Base-by-base conservation (phyloP, 495 filamentous ascomycete species). In the Massariosphaeria phaeospora region DNA sequence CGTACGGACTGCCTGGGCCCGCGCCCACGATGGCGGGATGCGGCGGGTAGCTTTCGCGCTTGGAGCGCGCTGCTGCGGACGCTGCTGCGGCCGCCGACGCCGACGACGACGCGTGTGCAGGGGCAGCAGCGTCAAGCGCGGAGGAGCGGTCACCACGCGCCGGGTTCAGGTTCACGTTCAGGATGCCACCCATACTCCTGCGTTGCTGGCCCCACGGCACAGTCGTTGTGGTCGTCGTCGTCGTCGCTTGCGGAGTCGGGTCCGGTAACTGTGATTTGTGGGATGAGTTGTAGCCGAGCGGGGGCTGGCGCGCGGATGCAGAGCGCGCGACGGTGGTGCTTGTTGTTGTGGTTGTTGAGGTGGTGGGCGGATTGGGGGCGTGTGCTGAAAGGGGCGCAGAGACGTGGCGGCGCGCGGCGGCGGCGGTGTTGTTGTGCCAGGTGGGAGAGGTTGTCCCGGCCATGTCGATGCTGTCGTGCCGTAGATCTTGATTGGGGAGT, bases 131-230 rank as follows among this genome's bases (percentile, higher is more conserved):
- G n/a, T 63, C 60, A 10, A 36, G 48, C 41, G 58, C 60, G 25
- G 55, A 63, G 2, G 26, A n/a, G n/a, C n/a, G n/a, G n/a, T n/a
- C n/a, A n/a, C n/a, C n/a, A 15, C 13, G 31, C 15, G 34, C 35
- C 61, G 12, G 51, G n/a, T n/a, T n/a, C n/a, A n/a, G 44, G 23
- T 63, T 49, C 15, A 55, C 51, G 12, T 51, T 51, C 13, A 63
- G 46, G 10, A 63, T 63, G 23, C 61, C 61, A 29, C 61, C 61
- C 61, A 63, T 63, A 31, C 24, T 47, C 23, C 61, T 36, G 2
- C 55, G 25, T n/a, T n/a, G n/a, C n/a, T n/a, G n/a, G n/a, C n/a
- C n/a, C n/a, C n/a, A n/a, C n/a, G n/a, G n/a, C n/a, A n/a, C n/a
- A n/a, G n/a, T n/a, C n/a, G n/a, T n/a, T n/a, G n/a, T n/a, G n/a